Evolutionary conservation across 169 alveolate species (phyloP), one percentile per base, ranked within the genome.

Genomic region (Plasmodium coatneyi): DNA sequence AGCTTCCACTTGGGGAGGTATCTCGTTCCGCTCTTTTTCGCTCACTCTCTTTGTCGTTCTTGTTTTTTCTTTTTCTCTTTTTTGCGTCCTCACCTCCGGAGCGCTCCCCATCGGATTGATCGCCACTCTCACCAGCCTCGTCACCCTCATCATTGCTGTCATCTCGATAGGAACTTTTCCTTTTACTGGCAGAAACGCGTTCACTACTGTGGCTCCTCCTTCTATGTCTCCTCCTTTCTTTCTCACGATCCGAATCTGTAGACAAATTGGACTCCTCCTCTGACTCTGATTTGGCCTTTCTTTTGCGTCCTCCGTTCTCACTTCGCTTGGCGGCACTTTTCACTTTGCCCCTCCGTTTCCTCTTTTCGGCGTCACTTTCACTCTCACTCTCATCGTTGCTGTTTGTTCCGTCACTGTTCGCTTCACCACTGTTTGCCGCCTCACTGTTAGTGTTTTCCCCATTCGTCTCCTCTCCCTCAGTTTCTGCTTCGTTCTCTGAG

Each of bases 11-110:
- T 4, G 91, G 34, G 19, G 91, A 54, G 10, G 91, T 19, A 34
- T 82, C 36, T 14, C 71, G 46, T 28, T 56, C 91, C 30, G 43
- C 49, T 52, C 41, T 82, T 56, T 79, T 79, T 79, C 72, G 9
- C 71, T 82, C 91, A 60, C 46, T 54, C 12, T 32, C 25, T 56
- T 14, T 82, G 43, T 56, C 91, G 25, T 60, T 60, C 56, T 10
- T 82, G 28, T 52, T 32, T 82, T 82, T 60, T n/a, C 34, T 19
- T 36, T 60, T 82, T 60, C 81, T 56, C 16, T 28, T 82, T 82
- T 82, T 82, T 52, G 36, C 46, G 43, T 39, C 39, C 28, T 46
- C 56, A 16, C 72, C 82, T 70, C 71, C 80, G n/a, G 91, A 82
- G 14, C 32, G 46, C n/a, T 66, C 76, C 36, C 39, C 76, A 14